A percentile compares a stretch with the other conserved stretches of the same genome.
These are phyloP conservation scores for Penicillium steckii DNA, from an alignment of 495 filamentous ascomycete species.

Conservation along the genomic window DNA sequence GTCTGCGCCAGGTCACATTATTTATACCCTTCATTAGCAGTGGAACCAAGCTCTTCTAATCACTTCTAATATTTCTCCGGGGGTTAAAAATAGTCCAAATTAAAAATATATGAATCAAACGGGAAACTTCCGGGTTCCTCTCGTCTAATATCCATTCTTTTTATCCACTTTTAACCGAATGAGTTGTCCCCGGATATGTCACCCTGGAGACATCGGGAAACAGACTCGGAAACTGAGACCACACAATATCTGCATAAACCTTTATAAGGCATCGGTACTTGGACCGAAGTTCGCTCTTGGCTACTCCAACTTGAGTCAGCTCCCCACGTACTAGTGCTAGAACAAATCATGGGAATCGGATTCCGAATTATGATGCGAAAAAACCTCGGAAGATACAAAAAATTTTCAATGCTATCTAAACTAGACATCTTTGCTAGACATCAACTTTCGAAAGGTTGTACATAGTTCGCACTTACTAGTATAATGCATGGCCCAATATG, in stretches of 20 bases:
- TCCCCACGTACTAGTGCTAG: too few species aligned
- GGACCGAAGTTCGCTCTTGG: neutral
- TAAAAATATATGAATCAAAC: too few species aligned
- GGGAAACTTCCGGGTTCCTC: too few species aligned
- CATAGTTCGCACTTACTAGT: neutral
- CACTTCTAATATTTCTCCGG: neutral
- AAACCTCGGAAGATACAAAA: neutral
- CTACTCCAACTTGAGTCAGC: neutral
- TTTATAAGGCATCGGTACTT: neutral
- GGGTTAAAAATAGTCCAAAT: neutral
- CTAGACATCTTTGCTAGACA: neutral
- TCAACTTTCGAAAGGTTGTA: neutral
- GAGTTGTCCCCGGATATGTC: neutral
- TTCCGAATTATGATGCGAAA: neutral
- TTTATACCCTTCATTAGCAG: neutral
- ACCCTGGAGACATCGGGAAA: neutral
- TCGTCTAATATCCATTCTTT: too few species aligned
- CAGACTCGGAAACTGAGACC: neutral
- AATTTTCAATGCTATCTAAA: too few species aligned
- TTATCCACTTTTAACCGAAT: neutral
- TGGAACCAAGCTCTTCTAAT: neutral
- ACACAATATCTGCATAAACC: neutral
- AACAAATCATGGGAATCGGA: neutral
- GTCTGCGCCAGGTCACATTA: neutral
- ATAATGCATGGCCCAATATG: neutral